These are phyloP conservation scores for Protomyces macrosporus DNA, from an alignment of 1,139 yeast genomes.

Conservation along the genomic window DNA sequence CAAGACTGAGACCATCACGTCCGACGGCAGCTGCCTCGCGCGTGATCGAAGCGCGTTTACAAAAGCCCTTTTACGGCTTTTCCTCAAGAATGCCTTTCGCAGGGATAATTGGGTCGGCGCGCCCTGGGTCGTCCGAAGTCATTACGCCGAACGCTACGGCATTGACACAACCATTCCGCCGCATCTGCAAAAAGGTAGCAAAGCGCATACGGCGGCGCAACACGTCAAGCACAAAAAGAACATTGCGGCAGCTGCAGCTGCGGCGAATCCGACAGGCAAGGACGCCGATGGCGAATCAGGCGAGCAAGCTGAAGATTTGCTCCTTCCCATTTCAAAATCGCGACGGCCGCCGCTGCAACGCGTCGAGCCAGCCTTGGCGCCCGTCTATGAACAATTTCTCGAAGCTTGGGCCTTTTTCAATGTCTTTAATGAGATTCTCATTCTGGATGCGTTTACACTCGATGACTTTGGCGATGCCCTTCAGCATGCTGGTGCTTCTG, in stretches of 20 bases:
- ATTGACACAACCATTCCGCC: constrained; percentile 40
- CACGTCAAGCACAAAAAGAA: constrained; percentile 27
- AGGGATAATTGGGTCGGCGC: constrained; percentile 85
- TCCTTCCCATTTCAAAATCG: constrained; percentile 20
- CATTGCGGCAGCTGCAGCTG: constrained; percentile 30
- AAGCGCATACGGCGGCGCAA: constrained; percentile 30
- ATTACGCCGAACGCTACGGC: constrained; percentile 46
- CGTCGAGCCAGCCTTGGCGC: constrained; percentile 26
- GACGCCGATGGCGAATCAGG: neutral
- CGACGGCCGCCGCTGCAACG: constrained; percentile 32
- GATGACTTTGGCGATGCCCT: constrained; percentile 69
- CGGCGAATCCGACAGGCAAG: neutral
- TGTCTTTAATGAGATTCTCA: constrained; percentile 58
- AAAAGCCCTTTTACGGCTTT: constrained; percentile 82
- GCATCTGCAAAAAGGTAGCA: constrained; percentile 33
- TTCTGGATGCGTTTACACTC: constrained; percentile 68
- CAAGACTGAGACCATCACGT: constrained; percentile 43
- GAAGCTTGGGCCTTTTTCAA: constrained; percentile 74
- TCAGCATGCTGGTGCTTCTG: constrained; percentile 50
- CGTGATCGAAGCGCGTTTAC: constrained; percentile 86
- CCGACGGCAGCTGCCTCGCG: constrained; percentile 62
- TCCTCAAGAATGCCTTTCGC: constrained; percentile 75
- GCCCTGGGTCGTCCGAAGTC: constrained; percentile 91
- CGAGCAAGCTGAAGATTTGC: constrained; percentile 30
- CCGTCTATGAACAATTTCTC: constrained; percentile 38